Evolutionary conservation across 2,329 filamentous ascomycete species (phyloP).

Genomic region (Calonectria leucothoes): DNA sequence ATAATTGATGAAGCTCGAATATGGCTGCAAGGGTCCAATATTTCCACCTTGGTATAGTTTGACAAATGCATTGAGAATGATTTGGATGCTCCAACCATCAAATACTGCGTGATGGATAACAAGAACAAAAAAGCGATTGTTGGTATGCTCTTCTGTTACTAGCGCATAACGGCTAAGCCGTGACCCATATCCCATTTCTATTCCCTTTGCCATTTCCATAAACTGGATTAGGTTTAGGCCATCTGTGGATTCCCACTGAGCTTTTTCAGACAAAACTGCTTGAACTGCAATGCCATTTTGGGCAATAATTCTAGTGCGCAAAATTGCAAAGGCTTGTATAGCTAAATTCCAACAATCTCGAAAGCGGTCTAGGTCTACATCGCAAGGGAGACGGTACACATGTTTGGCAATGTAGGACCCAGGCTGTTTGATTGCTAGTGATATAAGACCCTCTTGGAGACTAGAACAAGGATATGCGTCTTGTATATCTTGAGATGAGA

Average conservation of each 20-base stretch:
- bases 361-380: neutral
- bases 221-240: neutral
- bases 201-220: neutral
- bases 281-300: neutral
- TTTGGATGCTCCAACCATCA: constrained; percentile 6
- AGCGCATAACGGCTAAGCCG: neutral
- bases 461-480: constrained; percentile 46
- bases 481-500: neutral
- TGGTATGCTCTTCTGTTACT: neutral
- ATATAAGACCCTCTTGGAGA: constrained; percentile 50
- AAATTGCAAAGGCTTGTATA: neutral
- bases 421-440: constrained; percentile 17
- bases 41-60: neutral
- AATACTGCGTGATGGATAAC: neutral
- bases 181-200: constrained; percentile 2
- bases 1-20: constrained; percentile 12
- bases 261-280: neutral
- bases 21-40: neutral
- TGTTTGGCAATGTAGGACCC: constrained; percentile 19
- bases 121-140: neutral
- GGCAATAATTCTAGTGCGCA: neutral
- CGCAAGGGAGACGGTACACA: neutral
- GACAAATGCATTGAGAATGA: neutral
- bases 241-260: neutral
- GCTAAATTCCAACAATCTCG: neutral